A percentile compares a stretch with the other conserved stretches of the same genome.
Evolutionary conservation across 2,329 filamentous ascomycete genomes (phyloP).

Genomic region (Hypoxylon sp.): DNA sequence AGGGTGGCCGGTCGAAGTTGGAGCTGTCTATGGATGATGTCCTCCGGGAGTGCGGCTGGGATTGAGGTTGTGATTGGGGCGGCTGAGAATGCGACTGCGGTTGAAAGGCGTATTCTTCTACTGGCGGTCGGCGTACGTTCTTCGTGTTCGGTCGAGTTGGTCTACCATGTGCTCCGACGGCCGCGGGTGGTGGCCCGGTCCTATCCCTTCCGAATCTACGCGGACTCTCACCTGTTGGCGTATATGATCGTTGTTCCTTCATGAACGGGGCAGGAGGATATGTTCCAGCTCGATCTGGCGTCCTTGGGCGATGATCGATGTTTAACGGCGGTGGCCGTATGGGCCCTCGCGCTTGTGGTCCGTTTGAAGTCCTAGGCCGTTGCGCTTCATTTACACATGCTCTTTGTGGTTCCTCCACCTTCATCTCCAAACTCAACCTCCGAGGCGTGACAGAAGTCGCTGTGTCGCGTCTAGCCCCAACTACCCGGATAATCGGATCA

Average conservation of each 20-base stretch:
- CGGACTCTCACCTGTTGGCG: conserved; percentile 20
- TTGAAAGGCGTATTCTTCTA: conserved; percentile 30
- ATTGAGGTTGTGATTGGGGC: conserved; percentile 4
- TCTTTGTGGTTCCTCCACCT: conserved; percentile 49
- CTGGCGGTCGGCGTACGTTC: conserved; percentile 26
- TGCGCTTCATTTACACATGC: conserved; percentile 9
- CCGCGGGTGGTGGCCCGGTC: conserved; percentile 31
- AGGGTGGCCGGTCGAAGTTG: conserved; percentile 34
- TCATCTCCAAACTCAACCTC: conserved; percentile 59
- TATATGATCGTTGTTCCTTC: conserved; percentile 15
- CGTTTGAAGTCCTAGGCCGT: conserved; percentile 39
- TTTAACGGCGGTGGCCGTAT: conserved; percentile 30
- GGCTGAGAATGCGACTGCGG: conserved; percentile 7
- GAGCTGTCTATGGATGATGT: conserved; percentile 36
- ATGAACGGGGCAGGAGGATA: conserved; percentile 24
- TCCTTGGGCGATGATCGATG: conserved; percentile 19
- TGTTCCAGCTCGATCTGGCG: conserved; percentile 30
- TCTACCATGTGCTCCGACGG: conserved; percentile 31
- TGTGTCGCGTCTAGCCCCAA: conserved; percentile 61
- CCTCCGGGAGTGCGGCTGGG: neutral
- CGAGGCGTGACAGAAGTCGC: conserved; percentile 56
- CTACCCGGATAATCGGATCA: conserved; percentile 57
- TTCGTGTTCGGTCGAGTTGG: conserved; percentile 23
- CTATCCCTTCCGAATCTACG: conserved; percentile 19
- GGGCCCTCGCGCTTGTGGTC: conserved; percentile 8